Evolutionary conservation across 768 basidiomycete species (phyloP), one percentile per base, ranked within the genome.

Genomic region (Xerocomellus amylosporus): DNA sequence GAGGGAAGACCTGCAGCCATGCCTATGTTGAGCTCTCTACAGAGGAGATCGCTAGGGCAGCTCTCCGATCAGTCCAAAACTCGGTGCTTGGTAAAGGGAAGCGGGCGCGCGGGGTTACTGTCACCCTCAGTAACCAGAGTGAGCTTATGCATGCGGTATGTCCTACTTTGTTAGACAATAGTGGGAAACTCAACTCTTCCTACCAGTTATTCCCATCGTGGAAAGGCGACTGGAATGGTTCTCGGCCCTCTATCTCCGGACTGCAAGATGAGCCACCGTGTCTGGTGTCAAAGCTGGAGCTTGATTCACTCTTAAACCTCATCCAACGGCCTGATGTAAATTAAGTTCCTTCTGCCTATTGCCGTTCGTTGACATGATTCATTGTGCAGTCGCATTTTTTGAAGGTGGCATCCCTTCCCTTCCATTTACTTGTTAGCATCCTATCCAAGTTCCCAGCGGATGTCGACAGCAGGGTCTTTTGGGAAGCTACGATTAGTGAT

Each of bases 1-100:
- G 87, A 60, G 90, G 90, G 38, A 93, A 93, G 72, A 93, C 91
- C 0, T 76, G 86, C 50, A 89, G 87, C 58, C 90, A 93, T 69
- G 90, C 91, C 1, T 93, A 85, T 59, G 86, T 88, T 14, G 90
- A 93, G 67, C 81, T 90, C 56, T 73, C 73, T 22, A 77, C 80
- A 56, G 80, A 84, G 30, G 77, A 78, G 2, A 77, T 80, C 26
- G 87, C 87, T 13, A 82, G 85, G 43, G 78, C 81, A 24, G 85
- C 88, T 31, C 75, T 92, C 12, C 78, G 90, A 13, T 80, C 82
- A 8, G 74, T 67, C 20, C 67, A 69, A 46, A 74, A 75, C 33
- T 71, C 69, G 20, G 88, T 93, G 15, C 79, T 93, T 13, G 91
- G 91, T 33, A 80, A 77, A 56, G 91, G 91, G 37, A 83, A 82